phyloP scores from a whole-genome alignment of 2,329 filamentous ascomycete species.

The Fonsecaea pedrosoi region DNA sequence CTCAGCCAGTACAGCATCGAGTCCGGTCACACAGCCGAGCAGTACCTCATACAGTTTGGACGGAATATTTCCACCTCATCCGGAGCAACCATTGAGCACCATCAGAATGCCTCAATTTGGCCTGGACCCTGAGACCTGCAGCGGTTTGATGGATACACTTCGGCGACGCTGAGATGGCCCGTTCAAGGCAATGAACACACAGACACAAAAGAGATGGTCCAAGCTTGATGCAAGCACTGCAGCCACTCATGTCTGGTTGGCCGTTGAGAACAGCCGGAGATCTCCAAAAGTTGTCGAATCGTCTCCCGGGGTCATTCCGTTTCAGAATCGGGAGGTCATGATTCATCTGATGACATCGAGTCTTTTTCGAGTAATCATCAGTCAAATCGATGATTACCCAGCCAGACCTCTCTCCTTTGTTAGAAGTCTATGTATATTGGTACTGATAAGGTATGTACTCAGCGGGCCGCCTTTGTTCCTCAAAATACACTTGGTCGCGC shows the following conservation, averaged over 20 bases:
- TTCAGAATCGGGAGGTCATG: neutral
- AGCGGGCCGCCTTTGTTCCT: no score
- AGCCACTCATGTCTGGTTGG: neutral
- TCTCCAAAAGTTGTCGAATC: neutral
- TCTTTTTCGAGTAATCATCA: constrained; percentile 5
- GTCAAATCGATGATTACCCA: constrained; percentile 4
- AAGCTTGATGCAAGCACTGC: neutral
- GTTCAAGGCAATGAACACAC: neutral
- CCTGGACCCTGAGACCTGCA: constrained; percentile 2
- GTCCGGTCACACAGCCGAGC: constrained; percentile 18
- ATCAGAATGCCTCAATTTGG: neutral
- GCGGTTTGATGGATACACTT: constrained; percentile 1
- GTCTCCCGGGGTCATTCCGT: neutral
- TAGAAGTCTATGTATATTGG: neutral
- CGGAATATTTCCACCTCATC: constrained; percentile 14
- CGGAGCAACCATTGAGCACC: constrained; percentile 12
- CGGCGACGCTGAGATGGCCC: neutral
- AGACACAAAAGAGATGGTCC: neutral
- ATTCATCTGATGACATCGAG: constrained; percentile 9
- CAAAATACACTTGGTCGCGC: no score
- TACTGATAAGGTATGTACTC: no score
- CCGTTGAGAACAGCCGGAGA: neutral
- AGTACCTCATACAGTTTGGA: neutral
- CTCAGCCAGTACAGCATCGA: constrained; percentile 12
- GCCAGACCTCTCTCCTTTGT: neutral